Conservation (phyloP, 371 early-diverging fungal species). For the Conidiobolus incongruus region DNA sequence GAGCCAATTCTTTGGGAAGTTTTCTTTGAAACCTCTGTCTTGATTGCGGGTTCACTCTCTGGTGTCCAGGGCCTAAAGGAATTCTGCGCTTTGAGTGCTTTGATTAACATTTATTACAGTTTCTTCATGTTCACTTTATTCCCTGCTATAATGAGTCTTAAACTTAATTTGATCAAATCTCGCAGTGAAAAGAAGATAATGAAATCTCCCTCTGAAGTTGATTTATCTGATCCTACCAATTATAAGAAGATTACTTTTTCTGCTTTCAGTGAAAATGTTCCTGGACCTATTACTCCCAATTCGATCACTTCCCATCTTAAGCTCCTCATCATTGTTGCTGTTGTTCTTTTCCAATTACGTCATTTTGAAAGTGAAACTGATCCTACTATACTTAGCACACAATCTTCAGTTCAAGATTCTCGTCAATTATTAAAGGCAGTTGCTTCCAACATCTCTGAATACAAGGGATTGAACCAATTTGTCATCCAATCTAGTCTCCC, state of each 20-base stretch:
- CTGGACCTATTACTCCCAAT: constrained; percentile 6
- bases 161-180: constrained; percentile 46
- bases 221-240: constrained; percentile 4
- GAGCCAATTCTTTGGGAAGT: constrained; percentile 54
- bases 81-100: constrained; percentile 58
- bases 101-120: constrained; percentile 62
- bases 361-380: background rate
- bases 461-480: no score
- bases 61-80: constrained; percentile 54
- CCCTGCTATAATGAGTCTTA: constrained; percentile 64
- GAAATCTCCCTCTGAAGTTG: background rate
- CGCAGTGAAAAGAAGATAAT: constrained; percentile 13
- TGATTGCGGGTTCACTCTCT: constrained; percentile 53
- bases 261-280: constrained; percentile 7
- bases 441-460: no score
- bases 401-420: no score
- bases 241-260: constrained; percentile 12
- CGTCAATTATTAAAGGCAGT: no score
- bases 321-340: constrained; percentile 1
- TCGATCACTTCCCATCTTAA: constrained; percentile 5
- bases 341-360: constrained; percentile 1
- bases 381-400: no score
- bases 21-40: constrained; percentile 54
- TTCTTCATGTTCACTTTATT: constrained; percentile 70
- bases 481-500: no score